Evolutionary conservation across 23 red algal genomes (phyloP).

Genomic region (Gracilaria domingensis): DNA sequence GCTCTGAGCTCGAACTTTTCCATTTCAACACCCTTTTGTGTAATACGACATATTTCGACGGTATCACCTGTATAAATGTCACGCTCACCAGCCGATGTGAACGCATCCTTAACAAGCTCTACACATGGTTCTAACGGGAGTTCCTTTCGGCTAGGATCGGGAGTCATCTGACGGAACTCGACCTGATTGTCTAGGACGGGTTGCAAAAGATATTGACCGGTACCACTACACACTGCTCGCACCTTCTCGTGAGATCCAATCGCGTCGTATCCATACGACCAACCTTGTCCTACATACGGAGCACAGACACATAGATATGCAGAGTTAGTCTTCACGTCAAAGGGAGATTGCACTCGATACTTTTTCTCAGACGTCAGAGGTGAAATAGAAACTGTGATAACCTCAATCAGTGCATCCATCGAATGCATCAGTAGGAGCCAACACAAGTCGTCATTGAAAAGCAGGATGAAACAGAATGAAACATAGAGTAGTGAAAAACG

Average conservation of each 20-base stretch:
- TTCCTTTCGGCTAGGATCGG: constrained; percentile 47
- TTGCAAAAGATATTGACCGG: constrained; percentile 89
- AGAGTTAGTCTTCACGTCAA: not conserved
- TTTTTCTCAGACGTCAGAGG: constrained; percentile 54
- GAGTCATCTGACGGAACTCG: constrained; percentile 84
- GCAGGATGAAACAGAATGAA: not conserved
- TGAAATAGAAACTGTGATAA: constrained; percentile 39
- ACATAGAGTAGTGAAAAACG: not conserved
- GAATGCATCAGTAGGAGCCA: constrained; percentile 39
- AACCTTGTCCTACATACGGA: constrained; percentile 83
- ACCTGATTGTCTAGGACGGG: constrained; percentile 96
- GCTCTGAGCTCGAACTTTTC: constrained; percentile 80
- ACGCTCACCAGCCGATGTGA: constrained; percentile 92
- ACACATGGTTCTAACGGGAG: constrained; percentile 73
- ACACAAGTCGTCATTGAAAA: constrained; percentile 41
- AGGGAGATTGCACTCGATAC: not conserved
- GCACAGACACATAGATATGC: not conserved
- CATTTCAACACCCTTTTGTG: constrained; percentile 76
- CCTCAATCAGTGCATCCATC: constrained; percentile 28
- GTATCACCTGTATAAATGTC: constrained; percentile 97
- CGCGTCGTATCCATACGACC: constrained; percentile 93
- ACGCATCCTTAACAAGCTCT: constrained; percentile 88
- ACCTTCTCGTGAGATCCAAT: constrained; percentile 97
- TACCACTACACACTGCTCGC: constrained; percentile 91
- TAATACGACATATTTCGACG: constrained; percentile 84